Evolutionary conservation across 768 basidiomycete species (phyloP).

Genomic region (Xerocomus potaroensis): DNA sequence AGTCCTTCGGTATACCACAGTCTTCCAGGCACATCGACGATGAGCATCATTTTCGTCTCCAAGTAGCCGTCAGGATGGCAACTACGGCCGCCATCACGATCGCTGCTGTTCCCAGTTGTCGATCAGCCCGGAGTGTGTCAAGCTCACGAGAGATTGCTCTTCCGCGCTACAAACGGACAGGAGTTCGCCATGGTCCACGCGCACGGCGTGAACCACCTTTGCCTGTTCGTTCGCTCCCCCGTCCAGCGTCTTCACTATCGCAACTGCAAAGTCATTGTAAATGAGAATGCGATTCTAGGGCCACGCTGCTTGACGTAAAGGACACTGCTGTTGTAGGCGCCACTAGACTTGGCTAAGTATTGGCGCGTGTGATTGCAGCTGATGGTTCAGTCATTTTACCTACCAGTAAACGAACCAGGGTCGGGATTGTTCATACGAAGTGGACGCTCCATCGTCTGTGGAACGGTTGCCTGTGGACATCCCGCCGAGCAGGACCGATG

Average conservation of each 20-base stretch:
- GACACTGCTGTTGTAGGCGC: constrained; percentile 26
- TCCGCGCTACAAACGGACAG: constrained; percentile 5
- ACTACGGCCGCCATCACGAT: too few relatives aligned
- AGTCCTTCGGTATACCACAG: too few relatives aligned
- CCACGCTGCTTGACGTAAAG: neutral
- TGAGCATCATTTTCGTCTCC: too few relatives aligned
- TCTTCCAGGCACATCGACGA: too few relatives aligned
- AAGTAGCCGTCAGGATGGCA: too few relatives aligned
- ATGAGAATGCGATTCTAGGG: neutral
- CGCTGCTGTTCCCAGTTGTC: too few relatives aligned
- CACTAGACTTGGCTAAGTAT: constrained; percentile 27
- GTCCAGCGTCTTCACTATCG: constrained; percentile 25
- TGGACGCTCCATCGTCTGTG: constrained; percentile 47
- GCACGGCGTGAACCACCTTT: constrained; percentile 21
- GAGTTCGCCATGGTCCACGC: neutral
- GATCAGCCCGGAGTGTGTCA: too few relatives aligned
- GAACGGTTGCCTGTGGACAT: constrained; percentile 27
- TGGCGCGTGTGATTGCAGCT: neutral
- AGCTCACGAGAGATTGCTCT: constrained; percentile 18
- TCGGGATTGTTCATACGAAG: constrained; percentile 66
- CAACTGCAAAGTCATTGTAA: constrained; percentile 26
- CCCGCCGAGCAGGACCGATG: constrained; percentile 34
- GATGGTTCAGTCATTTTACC: neutral
- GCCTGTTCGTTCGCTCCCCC: constrained; percentile 7
- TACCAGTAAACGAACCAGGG: constrained; percentile 49